Evolutionary conservation across 225 moss, liverwort and hornwort genomes (phyloP), one percentile per base, ranked within the genome.

Genomic region (Polytrichum formosum): DNA sequence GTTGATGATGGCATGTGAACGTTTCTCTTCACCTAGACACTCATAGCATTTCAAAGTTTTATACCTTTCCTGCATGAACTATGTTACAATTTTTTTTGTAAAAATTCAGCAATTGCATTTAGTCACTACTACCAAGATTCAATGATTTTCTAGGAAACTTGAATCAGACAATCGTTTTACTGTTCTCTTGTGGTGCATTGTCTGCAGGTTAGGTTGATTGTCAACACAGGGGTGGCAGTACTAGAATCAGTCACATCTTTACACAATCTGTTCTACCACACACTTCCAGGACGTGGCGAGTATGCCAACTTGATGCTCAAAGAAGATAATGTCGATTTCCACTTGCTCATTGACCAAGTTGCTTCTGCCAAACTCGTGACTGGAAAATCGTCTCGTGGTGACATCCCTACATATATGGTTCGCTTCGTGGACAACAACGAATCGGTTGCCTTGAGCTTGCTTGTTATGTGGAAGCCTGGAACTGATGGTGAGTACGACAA

Each of bases 261-360:
- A 31, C 84, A 95, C 30, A 86, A 91, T 75, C 75, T 95, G 6
- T 95, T 80, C 74, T 95, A 91, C 70, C 89, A 91, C 79, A 74
- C 75, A n/a, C 68, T 86, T 68, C 84, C 89, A 30, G 80, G 80
- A 26, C 90, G 88, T 26, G 92, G 92, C 31, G 92, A 95, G 80
- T 92, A 89, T 66, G 92, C 92, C 37, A 95, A 95, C 72, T 69
- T 95, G 75, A 95, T 95, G 92, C 79, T 84, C 61, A 88, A 82
- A 72, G 95, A 95, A 55, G 92, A 95, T 7, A 95, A 95, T 75
- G 91, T 95, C 70, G 92, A 95, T 70, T 95, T 95, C 72, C 95
- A 95, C 71, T 75, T 95, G 77, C 77, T 91, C 2, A 76, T 95
- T 30, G 89, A 85, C 37, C 84, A 86, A 78, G 92, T 95, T 53